Conservation (phyloP, 192 early-diverging fungal genomes). For the Rhizophagus prolifer region DNA sequence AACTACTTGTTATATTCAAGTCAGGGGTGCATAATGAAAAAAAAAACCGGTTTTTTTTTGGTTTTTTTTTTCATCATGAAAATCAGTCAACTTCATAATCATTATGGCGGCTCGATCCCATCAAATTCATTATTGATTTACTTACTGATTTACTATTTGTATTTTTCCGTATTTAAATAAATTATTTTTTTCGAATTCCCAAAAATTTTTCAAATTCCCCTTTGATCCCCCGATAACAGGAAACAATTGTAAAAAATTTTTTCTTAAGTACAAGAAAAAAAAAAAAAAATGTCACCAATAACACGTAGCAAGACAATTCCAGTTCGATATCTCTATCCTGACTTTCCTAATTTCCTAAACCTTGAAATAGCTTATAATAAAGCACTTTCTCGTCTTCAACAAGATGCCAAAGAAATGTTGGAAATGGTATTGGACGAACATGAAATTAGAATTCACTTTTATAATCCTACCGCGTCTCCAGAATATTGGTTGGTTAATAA, state of each 20-base stretch:
- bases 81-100: not conserved
- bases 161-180: not conserved
- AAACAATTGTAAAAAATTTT: not conserved
- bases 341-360: not conserved
- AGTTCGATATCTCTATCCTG: not conserved
- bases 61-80: not conserved
- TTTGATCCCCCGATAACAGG: not conserved
- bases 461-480: not conserved
- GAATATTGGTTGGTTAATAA: constrained; percentile 23
- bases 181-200: not conserved
- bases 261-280: too few relatives aligned
- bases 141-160: not conserved
- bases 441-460: not conserved
- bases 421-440: not conserved
- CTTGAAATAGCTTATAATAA: not conserved
- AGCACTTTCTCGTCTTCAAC: not conserved
- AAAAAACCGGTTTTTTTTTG: not conserved
- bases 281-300: constrained; percentile 17
- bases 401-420: constrained; percentile 2
- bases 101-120: too few relatives aligned
- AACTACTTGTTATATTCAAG: not conserved
- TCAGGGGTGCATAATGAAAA: not conserved
- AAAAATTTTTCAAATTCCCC: not conserved
- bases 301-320: constrained; percentile 17
- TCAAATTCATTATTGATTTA: too few relatives aligned